A percentile compares a stretch with the other conserved stretches of the same genome.
Evolutionary conservation across 108 stramenopile genomes (phyloP).

Genomic region (Cylindrotheca fusiformis): DNA sequence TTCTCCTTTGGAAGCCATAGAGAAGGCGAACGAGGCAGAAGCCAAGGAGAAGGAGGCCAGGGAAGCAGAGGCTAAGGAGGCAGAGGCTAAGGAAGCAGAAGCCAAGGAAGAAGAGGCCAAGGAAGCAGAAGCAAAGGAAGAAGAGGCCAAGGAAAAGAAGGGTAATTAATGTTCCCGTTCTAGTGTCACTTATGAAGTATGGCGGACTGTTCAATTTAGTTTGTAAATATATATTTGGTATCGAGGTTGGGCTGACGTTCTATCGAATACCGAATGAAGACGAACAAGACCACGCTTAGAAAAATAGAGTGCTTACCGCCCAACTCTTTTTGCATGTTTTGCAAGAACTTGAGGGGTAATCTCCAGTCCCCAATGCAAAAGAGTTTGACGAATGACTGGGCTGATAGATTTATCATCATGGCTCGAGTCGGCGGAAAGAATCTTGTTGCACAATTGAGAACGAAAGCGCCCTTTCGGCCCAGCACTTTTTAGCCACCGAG

Average conservation of each 20-base stretch:
- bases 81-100: no score
- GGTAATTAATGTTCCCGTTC: background rate
- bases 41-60: slow-evolving; percentile 6
- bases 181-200: background rate
- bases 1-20: slow-evolving; percentile 12
- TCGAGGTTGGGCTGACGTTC: no score
- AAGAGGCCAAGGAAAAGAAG: background rate
- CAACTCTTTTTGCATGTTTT: slow-evolving; percentile 52
- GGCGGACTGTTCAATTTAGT: slow-evolving; percentile 4
- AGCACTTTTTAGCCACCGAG: slow-evolving; percentile 75
- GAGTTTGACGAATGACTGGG: slow-evolving; percentile 93
- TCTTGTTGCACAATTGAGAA: slow-evolving; percentile 92
- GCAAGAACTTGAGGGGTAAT: slow-evolving; percentile 77
- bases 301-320: no score
- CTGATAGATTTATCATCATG: slow-evolving; percentile 67
- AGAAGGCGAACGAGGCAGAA: slow-evolving; percentile 3
- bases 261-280: no score
- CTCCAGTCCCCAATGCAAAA: slow-evolving; percentile 95
- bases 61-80: no score
- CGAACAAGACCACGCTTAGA: no score
- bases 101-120: background rate
- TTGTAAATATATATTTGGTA: no score
- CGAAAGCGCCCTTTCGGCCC: slow-evolving; percentile 91
- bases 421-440: slow-evolving; percentile 49
- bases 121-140: no score